phyloP scores from a whole-genome alignment of 208 protist species.

The Acanthamoeba divionensis region DNA sequence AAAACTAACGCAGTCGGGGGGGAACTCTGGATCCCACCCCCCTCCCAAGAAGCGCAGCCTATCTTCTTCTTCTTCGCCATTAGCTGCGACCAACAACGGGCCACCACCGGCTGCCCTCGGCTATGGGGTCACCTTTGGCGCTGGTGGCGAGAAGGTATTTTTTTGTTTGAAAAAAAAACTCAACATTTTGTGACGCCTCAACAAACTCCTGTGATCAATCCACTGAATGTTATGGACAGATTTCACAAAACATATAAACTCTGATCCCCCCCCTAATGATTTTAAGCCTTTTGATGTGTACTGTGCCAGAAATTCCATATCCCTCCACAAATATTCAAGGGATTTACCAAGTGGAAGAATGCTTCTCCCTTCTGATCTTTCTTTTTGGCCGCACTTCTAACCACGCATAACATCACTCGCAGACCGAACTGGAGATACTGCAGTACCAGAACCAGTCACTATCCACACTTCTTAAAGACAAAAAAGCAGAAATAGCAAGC shows the following conservation, averaged over 20 bases:
- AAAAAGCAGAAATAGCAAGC: not conserved
- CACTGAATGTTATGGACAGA: not conserved
- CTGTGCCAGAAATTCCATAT: not conserved
- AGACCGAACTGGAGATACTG: slow-evolving; percentile 28
- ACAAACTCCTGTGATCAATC: not conserved
- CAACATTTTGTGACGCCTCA: too few species aligned
- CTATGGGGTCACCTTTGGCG: slow-evolving; percentile 27
- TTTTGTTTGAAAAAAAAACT: not conserved
- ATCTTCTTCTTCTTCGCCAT: too few species aligned
- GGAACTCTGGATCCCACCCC: too few species aligned
- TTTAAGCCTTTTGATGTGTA: not conserved
- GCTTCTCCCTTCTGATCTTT: not conserved
- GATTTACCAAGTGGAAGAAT: not conserved
- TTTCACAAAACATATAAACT: not conserved
- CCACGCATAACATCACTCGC: too few species aligned
- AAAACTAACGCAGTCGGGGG: too few species aligned
- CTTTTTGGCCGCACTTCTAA: too few species aligned
- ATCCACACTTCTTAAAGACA: slow-evolving; percentile 13
- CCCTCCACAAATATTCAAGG: not conserved
- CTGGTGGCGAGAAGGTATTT: slow-evolving; percentile 3
- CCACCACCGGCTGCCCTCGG: not conserved
- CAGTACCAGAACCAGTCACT: slow-evolving; percentile 32
- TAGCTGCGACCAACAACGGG: not conserved
- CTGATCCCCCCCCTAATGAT: not conserved
- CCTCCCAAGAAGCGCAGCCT: slow-evolving; percentile 9